Evolutionary conservation across 129 eudicot genomes (phyloP), one percentile per base, ranked within the genome.

Genomic region (Logfia minima): DNA sequence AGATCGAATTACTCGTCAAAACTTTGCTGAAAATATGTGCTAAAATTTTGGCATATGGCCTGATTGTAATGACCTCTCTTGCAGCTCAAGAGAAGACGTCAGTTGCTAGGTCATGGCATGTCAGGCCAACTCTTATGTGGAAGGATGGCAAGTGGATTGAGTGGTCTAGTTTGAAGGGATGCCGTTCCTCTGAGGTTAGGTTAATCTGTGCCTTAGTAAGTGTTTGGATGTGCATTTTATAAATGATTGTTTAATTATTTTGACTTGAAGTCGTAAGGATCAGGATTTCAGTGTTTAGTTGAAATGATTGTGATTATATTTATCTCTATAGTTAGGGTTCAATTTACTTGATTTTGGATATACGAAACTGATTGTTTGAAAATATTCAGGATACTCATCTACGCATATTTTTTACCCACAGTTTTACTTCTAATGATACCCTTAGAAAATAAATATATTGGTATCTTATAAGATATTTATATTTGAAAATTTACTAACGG

Each of bases 71-170:
- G 5, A 13, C 23, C 17, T 48, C 7, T 74, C 14, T 76, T 88
- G 81, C 87, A 95, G 99, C 82, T 77, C 83, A 85, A 62, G 92
- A 88, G 67, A 81, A 90, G 59, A 91, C 84, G 7, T 82, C 85
- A n/a, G 75, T 74, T 75, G 89, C 89, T 45, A 88, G 81, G 81
- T 83, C 86, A 5, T 92, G 97, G 97, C 83, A 95, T 81, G 86
- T 92, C 22, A 86, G 99, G 53, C 92, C 97, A 74, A 79, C 87
- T 26, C 86, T 87, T 35, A 62, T 81, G 52, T 95, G 97, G 97
- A 85, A 85, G 64, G 89, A 88, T 76, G 92, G 84, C 70, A 84
- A 88, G 69, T 95, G 99, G 99, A 74, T 67, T 1, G 97, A 91
- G 60, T 87, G 91, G 84, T 67, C 90, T 64, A 78, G 79, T 43